Conservation (phyloP, 345 rosid genomes). For the Corchorus olitorius region DNA sequence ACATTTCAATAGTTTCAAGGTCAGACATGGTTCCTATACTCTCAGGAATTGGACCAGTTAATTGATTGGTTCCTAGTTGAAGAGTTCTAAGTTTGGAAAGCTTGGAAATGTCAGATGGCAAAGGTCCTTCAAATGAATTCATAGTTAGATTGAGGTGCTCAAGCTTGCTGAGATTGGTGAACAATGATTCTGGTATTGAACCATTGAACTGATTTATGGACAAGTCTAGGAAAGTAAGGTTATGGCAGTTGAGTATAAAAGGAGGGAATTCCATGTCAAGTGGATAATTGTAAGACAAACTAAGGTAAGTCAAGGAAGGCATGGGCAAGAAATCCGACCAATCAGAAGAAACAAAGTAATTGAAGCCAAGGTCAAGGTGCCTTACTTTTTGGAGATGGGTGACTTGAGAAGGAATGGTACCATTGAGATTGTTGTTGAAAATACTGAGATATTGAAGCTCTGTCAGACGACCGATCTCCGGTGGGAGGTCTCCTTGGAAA, state of each 20-base stretch:
- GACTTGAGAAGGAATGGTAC: slow-evolving; percentile 44
- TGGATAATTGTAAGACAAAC: slow-evolving; percentile 30
- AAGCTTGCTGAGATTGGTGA: slow-evolving; percentile 43
- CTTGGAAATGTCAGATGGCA: slow-evolving; percentile 46
- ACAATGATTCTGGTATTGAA: slow-evolving; percentile 40
- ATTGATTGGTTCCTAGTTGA: slow-evolving; percentile 31
- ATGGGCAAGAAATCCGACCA: slow-evolving; percentile 53
- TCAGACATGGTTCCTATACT: slow-evolving; percentile 34
- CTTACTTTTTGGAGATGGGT: slow-evolving; percentile 45
- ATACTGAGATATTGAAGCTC: slow-evolving; percentile 43
- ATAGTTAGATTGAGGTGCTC: slow-evolving; percentile 39
- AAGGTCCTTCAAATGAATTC: slow-evolving; percentile 43
- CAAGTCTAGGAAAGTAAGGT: slow-evolving; percentile 57
- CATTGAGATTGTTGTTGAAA: slow-evolving; percentile 45
- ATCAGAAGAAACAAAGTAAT: slow-evolving; percentile 51
- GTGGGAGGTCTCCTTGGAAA: slow-evolving; percentile 35
- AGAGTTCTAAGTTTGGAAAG: slow-evolving; percentile 50
- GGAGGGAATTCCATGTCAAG: slow-evolving; percentile 44
- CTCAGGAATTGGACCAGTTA: slow-evolving; percentile 44
- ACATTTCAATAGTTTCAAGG: too few relatives aligned
- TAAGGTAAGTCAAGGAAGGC: slow-evolving; percentile 50
- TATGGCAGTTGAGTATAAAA: slow-evolving; percentile 40
- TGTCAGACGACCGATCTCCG: slow-evolving; percentile 39
- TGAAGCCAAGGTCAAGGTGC: slow-evolving; percentile 53
- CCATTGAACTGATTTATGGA: slow-evolving; percentile 43